Base-by-base conservation (phyloP, 768 basidiomycete genomes). In the Collybia mongolica region DNA sequence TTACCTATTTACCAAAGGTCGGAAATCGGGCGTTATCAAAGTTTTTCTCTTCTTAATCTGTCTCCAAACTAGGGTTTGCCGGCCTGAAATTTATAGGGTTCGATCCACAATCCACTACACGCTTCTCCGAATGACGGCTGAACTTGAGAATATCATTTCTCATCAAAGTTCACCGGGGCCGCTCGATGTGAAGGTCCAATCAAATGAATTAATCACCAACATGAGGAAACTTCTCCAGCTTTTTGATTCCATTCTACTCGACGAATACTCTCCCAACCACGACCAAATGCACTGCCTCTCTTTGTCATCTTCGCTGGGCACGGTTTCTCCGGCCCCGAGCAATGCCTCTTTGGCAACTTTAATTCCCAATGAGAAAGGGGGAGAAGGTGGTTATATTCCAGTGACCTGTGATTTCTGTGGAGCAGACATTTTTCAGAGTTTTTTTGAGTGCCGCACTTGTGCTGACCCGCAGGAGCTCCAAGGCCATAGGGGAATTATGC, bases 1-100 rank as follows among this genome's bases (percentile, higher is more conserved):
- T 72, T 93, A 28, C 88, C 88, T 0, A 77, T 93, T 12, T 93
- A 93, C 63, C 80, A 82, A 62, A 76, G 91, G 91, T 90, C 50
- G 51, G 71, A 49, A 3, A 8, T 37, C 46, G 17, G 6, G 48
- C 37, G n/a, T n/a, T 35, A 15, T 20, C 26, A 19, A 17, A 42
- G 5, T 15, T 28, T 28, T 9, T 28, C 9, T 28, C 26, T 28
- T 28, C 5, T 45, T 45, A 35, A 22, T 39, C 22, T 14, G 15
- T 6, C 19, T 40, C 8, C 8, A 35, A 20, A 26, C 18, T 54
- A 93, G 91, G 45, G 87, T 92, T n/a, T 90, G 91, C 58, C 82
- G 92, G 15, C 69, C 69, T 5, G 91, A 93, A 63, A 86, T 75
- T 15, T 93, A 93, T 64, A 81, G 81, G 52, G 77, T 90, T 55